Conservation (phyloP, 1,139 yeast species). For the Kodamaea alishanica region DNA sequence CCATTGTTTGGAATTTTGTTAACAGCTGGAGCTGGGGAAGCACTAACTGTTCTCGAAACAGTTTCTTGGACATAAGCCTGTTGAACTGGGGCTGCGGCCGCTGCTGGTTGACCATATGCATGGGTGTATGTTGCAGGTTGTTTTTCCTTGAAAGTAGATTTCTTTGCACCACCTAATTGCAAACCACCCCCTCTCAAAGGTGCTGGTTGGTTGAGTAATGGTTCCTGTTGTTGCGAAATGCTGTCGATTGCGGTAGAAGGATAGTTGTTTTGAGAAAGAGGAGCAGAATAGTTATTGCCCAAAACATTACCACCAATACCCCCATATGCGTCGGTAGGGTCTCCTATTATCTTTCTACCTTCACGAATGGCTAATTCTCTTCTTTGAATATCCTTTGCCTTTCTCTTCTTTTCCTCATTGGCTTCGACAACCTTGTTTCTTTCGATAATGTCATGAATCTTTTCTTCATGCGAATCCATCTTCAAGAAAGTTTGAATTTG, state of each 20-base stretch:
- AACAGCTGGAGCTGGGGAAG: constrained; percentile 24
- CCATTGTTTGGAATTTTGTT: constrained; percentile 62
- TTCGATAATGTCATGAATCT: constrained; percentile 95
- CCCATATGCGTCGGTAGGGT: constrained; percentile 7
- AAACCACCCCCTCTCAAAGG: constrained; percentile 61
- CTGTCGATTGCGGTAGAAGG: constrained; percentile 28
- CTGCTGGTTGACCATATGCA: constrained; percentile 17
- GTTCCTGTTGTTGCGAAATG: constrained; percentile 1
- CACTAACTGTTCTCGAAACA: constrained; percentile 18
- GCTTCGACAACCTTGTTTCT: constrained; percentile 97
- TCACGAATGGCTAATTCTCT: constrained; percentile 59
- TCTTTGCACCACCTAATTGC: constrained; percentile 65
- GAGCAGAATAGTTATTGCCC: constrained; percentile 23
- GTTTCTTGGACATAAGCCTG: constrained; percentile 11
- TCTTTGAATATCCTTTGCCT: constrained; percentile 92
- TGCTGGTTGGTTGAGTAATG: constrained; percentile 1
- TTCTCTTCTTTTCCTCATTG: constrained; percentile 92
- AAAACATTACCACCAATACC: constrained; percentile 2
- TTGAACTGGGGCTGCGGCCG: constrained; percentile 14
- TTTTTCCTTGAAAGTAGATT: constrained; percentile 14
- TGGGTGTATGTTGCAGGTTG: constrained; percentile 25
- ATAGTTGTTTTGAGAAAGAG: constrained; percentile 20
- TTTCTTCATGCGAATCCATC: constrained; percentile 98
- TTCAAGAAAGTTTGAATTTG: constrained; percentile 90
- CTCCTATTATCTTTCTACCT: constrained; percentile 10